These are phyloP conservation scores for Spathaspora sp. DNA, from an alignment of 805 yeast species.

Conservation along the genomic window DNA sequence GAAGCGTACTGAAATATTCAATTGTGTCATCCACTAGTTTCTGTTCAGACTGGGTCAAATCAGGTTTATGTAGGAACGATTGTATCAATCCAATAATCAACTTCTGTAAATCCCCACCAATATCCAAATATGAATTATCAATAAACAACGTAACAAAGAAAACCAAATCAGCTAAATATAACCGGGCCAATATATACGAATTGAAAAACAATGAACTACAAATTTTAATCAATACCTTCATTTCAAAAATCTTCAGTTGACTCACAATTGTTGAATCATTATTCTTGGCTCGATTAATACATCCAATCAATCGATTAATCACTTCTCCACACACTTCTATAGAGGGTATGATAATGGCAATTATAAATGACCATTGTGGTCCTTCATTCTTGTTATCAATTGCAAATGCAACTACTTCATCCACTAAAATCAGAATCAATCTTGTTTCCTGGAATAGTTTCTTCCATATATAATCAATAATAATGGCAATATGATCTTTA, in stretches of 20 bases:
- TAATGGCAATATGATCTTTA: conserved; percentile 45
- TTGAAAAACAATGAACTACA: conserved; percentile 69
- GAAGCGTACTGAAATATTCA: conserved; percentile 51
- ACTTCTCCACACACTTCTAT: conserved; percentile 69
- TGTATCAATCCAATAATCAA: conserved; percentile 66
- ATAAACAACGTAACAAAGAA: conserved; percentile 62
- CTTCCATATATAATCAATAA: conserved; percentile 66
- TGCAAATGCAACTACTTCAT: conserved; percentile 71
- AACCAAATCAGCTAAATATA: conserved; percentile 68
- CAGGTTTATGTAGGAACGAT: conserved; percentile 57
- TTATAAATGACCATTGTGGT: conserved; percentile 59
- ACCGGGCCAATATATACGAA: conserved; percentile 54
- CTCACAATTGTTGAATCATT: conserved; percentile 35
- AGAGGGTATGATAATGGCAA: conserved; percentile 68
- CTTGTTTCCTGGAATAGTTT: conserved; percentile 59
- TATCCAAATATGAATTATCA: conserved; percentile 48
- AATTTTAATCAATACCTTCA: conserved; percentile 62
- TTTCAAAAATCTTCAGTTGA: conserved; percentile 61
- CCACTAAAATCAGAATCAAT: conserved; percentile 55
- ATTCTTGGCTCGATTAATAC: conserved; percentile 49
- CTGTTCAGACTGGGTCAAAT: conserved; percentile 37
- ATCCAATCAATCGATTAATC: conserved; percentile 50
- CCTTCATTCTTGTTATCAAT: conserved; percentile 77
- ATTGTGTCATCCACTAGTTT: conserved; percentile 45
- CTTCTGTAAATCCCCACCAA: conserved; percentile 60